Percentiles rank a stretch among this genome's conserved stretches.
Evolutionary conservation across 2,329 filamentous ascomycete genomes (phyloP).

Genomic region (Myriosclerotinia scirpicola): DNA sequence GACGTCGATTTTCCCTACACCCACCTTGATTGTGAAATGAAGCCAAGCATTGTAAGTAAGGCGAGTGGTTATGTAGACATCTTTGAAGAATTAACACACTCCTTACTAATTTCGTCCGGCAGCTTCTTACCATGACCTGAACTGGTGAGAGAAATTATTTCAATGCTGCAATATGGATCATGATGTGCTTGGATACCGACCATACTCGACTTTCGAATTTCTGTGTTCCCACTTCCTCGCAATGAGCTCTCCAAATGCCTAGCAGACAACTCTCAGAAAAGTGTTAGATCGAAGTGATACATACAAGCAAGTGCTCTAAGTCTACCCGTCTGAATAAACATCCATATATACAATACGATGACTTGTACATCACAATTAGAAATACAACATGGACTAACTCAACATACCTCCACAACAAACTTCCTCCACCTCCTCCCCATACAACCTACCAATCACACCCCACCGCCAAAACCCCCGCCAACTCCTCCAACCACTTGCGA

Average conservation of each 20-base stretch:
- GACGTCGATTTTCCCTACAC: not conserved
- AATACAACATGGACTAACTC: not conserved
- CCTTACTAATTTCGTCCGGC: not conserved
- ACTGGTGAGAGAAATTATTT: not conserved
- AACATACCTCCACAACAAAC: not conserved
- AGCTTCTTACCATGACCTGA: too few relatives aligned
- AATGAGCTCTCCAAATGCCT: not conserved
- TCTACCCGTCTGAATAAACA: not conserved
- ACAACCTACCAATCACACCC: constrained; percentile 64
- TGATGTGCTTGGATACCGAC: not conserved
- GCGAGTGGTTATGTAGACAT: not conserved
- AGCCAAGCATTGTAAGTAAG: too few relatives aligned
- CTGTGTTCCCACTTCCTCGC: too few relatives aligned
- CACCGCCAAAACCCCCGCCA: constrained; percentile 59
- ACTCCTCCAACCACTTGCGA: constrained; percentile 60
- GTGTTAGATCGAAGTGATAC: not conserved
- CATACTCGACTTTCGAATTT: not conserved
- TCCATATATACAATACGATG: not conserved
- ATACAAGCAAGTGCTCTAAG: not conserved
- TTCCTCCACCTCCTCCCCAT: not conserved
- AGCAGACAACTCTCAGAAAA: not conserved
- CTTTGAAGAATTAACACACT: not conserved
- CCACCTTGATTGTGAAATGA: not conserved
- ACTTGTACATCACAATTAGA: not conserved
- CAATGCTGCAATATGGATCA: not conserved